A percentile compares a stretch with the other conserved stretches of the same genome.
phyloP scores from a whole-genome alignment of 2,329 filamentous ascomycete species.

The Aureobasidium subglaciale region DNA sequence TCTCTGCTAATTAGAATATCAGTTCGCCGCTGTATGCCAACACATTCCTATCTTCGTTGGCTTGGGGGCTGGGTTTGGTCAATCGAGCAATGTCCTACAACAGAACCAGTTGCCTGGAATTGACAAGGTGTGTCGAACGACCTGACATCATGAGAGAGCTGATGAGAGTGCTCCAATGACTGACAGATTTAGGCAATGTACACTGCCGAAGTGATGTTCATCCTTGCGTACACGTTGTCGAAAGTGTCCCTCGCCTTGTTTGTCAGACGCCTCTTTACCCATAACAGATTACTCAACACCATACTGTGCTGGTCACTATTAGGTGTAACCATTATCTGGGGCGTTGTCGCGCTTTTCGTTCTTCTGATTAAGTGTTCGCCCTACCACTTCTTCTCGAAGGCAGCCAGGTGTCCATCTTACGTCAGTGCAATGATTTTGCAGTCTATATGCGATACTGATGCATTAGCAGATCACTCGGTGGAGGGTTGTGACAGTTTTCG shows the following conservation, averaged over 20 bases:
- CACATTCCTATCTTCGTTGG: constrained; percentile 11
- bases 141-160: no score
- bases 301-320: not conserved
- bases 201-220: not conserved
- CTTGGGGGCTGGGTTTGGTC: constrained; percentile 5
- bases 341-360: not conserved
- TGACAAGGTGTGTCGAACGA: not conserved
- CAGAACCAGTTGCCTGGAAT: not conserved
- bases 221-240: not conserved
- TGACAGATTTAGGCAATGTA: not conserved
- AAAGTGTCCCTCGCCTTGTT: constrained; percentile 17
- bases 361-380: constrained; percentile 5
- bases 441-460: not conserved
- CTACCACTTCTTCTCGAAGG: not conserved
- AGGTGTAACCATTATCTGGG: not conserved
- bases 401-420: not conserved
- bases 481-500: constrained; percentile 9
- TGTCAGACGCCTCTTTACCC: constrained; percentile 15
- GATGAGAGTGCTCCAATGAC: not conserved
- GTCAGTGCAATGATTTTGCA: not conserved
- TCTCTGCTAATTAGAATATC: not conserved
- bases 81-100: not conserved
- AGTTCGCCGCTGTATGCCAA: constrained; percentile 6
- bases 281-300: not conserved
- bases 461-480: constrained; percentile 6